These are phyloP conservation scores for Inga laurina DNA, from an alignment of 306 rosid species.

Conservation along the genomic window DNA sequence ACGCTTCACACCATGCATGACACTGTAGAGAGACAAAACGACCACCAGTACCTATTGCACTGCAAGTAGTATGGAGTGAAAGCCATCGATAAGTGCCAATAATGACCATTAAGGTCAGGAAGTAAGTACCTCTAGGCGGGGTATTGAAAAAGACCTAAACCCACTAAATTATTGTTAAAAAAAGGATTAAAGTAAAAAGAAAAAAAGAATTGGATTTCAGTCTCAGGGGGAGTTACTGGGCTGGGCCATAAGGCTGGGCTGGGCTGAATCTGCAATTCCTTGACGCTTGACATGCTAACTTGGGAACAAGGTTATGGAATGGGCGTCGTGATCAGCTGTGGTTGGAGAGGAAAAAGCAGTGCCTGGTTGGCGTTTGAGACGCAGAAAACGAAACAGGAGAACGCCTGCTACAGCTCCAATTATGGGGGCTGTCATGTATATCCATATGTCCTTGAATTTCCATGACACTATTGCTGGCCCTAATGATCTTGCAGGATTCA, in stretches of 20 bases:
- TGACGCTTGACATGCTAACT: constrained; percentile 31
- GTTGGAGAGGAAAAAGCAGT: constrained; percentile 32
- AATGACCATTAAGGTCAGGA: too few species aligned
- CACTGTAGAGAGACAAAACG: too few species aligned
- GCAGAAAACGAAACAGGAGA: constrained; percentile 44
- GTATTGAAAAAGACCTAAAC: neutral
- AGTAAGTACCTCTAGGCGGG: too few species aligned
- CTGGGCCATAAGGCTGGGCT: neutral
- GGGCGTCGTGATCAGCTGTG: constrained; percentile 21
- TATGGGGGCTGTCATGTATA: constrained; percentile 68
- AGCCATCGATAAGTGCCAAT: too few species aligned
- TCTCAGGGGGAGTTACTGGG: neutral
- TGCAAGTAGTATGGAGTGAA: too few species aligned
- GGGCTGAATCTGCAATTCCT: constrained; percentile 13
- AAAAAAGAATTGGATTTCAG: neutral
- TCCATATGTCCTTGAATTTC: constrained; percentile 70
- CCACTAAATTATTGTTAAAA: neutral
- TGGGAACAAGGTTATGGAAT: constrained; percentile 31
- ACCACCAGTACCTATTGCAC: too few species aligned
- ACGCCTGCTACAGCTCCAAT: constrained; percentile 66
- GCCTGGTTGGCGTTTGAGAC: constrained; percentile 34
- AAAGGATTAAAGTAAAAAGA: neutral
- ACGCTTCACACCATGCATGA: too few species aligned
- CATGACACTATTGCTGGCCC: constrained; percentile 83
- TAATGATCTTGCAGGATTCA: constrained; percentile 92